A percentile compares a stretch with the other conserved stretches of the same genome.
These are phyloP conservation scores for Crithidia acanthocephali DNA, from an alignment of 208 protist species.

Conservation along the genomic window DNA sequence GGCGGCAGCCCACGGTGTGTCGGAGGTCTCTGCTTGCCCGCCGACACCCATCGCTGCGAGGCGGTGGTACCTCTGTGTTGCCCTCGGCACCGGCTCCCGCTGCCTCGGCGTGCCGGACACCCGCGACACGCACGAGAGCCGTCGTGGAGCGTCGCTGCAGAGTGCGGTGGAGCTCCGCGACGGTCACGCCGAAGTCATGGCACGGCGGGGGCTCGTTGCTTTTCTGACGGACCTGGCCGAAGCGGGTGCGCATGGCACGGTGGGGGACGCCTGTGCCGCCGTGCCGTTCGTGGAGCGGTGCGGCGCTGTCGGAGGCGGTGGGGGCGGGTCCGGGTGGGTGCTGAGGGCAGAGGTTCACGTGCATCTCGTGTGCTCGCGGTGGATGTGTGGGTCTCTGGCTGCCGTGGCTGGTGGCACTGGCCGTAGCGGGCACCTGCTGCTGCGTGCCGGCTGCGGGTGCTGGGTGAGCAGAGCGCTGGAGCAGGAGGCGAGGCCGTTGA, in stretches of 20 bases:
- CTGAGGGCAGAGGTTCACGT: slow-evolving; percentile 44
- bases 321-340: slow-evolving; percentile 24
- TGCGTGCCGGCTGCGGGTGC: slow-evolving; percentile 49
- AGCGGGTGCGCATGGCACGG: background rate
- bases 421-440: slow-evolving; percentile 62
- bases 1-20: background rate
- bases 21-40: background rate
- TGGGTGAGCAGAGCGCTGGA: slow-evolving; percentile 4
- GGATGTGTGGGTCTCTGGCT: slow-evolving; percentile 75
- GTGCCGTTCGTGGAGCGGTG: slow-evolving; percentile 11
- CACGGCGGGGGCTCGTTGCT: slow-evolving; percentile 68
- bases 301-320: background rate
- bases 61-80: slow-evolving; percentile 70
- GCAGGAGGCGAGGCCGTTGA: background rate
- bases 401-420: slow-evolving; percentile 31
- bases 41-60: background rate
- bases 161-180: slow-evolving; percentile 51
- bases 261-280: background rate
- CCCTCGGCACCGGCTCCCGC: slow-evolving; percentile 77
- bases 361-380: slow-evolving; percentile 76
- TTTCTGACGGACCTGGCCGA: slow-evolving; percentile 63
- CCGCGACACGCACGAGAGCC: too few species aligned
- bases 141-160: slow-evolving; percentile 1
- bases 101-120: slow-evolving; percentile 50
- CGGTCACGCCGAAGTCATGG: slow-evolving; percentile 90